Percentiles rank a stretch among this genome's conserved stretches.
Conservation (phyloP, 306 rosid genomes). For the Dryas alaskensis region DNA sequence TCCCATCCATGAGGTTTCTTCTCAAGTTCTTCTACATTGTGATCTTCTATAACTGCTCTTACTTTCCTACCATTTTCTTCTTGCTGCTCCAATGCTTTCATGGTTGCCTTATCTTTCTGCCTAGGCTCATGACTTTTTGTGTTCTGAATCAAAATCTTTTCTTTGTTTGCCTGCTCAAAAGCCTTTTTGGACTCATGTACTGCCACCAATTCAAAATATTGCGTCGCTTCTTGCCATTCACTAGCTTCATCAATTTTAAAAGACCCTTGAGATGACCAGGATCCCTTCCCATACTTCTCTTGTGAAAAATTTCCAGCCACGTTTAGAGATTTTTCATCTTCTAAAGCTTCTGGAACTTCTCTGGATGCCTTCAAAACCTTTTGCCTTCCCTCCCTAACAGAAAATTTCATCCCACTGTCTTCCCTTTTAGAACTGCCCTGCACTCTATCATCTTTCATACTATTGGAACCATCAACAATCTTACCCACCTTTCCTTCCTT, state of each 20-base stretch:
- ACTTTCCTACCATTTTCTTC: conserved; percentile 24
- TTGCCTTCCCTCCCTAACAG: conserved; percentile 50
- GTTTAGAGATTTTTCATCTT: conserved; percentile 36
- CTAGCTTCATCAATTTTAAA: conserved; percentile 46
- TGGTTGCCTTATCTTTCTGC: conserved; percentile 34
- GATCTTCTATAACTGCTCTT: conserved; percentile 29
- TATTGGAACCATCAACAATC: conserved; percentile 32
- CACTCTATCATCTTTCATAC: conserved; percentile 39
- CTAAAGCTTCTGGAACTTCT: conserved; percentile 37
- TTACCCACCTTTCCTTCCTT: conserved; percentile 38
- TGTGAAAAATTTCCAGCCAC: conserved; percentile 26
- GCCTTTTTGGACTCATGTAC: conserved; percentile 48
- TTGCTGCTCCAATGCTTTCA: conserved; percentile 35
- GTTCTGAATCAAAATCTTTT: conserved; percentile 39
- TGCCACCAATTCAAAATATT: conserved; percentile 80
- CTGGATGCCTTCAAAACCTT: conserved; percentile 42
- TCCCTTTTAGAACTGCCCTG: conserved; percentile 39
- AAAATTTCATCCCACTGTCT: conserved; percentile 27
- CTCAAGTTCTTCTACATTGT: conserved; percentile 29
- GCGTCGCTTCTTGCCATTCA: conserved; percentile 75
- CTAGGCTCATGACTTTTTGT: conserved; percentile 29
- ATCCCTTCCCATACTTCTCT: conserved; percentile 41
- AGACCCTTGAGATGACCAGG: conserved; percentile 51
- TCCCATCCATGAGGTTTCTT: conserved; percentile 40
- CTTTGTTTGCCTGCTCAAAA: conserved; percentile 37